Evolutionary conservation across 176 grass and related monocot genomes (phyloP).

Genomic region (Lolium multiflorum): DNA sequence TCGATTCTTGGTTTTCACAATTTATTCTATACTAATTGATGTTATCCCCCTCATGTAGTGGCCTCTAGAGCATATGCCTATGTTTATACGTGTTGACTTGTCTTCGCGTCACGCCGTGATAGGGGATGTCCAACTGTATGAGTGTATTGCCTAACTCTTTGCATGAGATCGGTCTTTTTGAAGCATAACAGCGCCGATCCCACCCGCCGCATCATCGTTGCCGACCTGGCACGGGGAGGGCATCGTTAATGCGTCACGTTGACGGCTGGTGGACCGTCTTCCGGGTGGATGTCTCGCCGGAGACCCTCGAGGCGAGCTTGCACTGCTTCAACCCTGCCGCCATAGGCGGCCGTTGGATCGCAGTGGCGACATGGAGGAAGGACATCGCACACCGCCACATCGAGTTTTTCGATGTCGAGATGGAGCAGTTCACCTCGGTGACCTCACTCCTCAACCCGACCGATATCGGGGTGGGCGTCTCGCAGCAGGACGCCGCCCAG

Average conservation of each 20-base stretch:
- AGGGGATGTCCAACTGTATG: no score
- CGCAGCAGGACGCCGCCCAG: conserved; percentile 9
- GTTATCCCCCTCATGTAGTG: no score
- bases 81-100: no score
- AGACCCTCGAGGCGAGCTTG: conserved; percentile 53
- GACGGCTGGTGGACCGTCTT: conserved; percentile 97
- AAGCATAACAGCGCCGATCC: conserved; percentile 31
- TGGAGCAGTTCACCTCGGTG: conserved; percentile 54
- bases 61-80: no score
- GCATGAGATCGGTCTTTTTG: no score
- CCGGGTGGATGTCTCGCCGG: conserved; percentile 55
- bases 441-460: conserved; percentile 64
- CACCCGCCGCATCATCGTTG: conserved; percentile 50
- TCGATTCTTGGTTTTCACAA: no score
- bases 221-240: conserved; percentile 71
- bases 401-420: conserved; percentile 83
- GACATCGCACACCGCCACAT: conserved; percentile 60
- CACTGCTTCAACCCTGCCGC: conserved; percentile 91
- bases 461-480: conserved; percentile 29
- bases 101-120: no score
- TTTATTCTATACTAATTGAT: no score
- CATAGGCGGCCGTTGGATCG: conserved; percentile 52
- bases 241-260: conserved; percentile 66
- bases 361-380: conserved; percentile 75
- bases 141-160: no score